phyloP scores from a whole-genome alignment of 352 stramenopile genomes.

The Pythium monospermum region DNA sequence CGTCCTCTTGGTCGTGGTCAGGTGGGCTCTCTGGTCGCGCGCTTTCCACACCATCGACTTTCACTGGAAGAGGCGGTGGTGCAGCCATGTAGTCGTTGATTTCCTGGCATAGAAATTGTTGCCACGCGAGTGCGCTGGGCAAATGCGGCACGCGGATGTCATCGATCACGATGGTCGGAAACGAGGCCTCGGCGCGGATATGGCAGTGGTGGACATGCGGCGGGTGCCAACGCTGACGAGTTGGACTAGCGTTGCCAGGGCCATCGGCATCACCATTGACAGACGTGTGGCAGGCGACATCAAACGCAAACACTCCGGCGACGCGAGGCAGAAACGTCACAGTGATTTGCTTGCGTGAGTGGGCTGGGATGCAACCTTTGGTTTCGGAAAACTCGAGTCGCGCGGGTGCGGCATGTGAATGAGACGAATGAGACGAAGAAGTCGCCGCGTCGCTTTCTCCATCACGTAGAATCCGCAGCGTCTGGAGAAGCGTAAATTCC shows the following conservation, averaged over 20 bases:
- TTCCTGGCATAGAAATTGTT: slow-evolving; percentile 65
- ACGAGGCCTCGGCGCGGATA: slow-evolving; percentile 75
- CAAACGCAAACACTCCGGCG: slow-evolving; percentile 66
- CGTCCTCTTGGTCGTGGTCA: slow-evolving; percentile 5
- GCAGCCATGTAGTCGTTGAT: slow-evolving; percentile 68
- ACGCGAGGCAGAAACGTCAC: slow-evolving; percentile 69
- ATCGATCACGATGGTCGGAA: slow-evolving; percentile 82
- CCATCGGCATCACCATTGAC: background rate
- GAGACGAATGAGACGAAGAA: background rate
- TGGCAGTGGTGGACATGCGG: slow-evolving; percentile 33
- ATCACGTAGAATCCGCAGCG: slow-evolving; percentile 22
- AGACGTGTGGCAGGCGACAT: slow-evolving; percentile 52
- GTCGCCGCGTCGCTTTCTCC: background rate
- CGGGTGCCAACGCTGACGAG: too few species aligned
- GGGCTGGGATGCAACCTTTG: slow-evolving; percentile 59
- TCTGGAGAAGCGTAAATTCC: slow-evolving; percentile 39
- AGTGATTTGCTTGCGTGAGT: slow-evolving; percentile 69
- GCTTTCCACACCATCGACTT: background rate
- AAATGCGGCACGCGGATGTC: slow-evolving; percentile 65
- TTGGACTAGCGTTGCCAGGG: background rate
- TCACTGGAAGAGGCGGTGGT: slow-evolving; percentile 35
- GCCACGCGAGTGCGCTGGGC: slow-evolving; percentile 51
- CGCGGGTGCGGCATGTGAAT: too few species aligned
- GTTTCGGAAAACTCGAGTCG: slow-evolving; percentile 55
- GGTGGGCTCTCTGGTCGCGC: slow-evolving; percentile 1